Base-by-base conservation (phyloP, 2,329 filamentous ascomycete species). In the Purpureocillium takamizusanense region DNA sequence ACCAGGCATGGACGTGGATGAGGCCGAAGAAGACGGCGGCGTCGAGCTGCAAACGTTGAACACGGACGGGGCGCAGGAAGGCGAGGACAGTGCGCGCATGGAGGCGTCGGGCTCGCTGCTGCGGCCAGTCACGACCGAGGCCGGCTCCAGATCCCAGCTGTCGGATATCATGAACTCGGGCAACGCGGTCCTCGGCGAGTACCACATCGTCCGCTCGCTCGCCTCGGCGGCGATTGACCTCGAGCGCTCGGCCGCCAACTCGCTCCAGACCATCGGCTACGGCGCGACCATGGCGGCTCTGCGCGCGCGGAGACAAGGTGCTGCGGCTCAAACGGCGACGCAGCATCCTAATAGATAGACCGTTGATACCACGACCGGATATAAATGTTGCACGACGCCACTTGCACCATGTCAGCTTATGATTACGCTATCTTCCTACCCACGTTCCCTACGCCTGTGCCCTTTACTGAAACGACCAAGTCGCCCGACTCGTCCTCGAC, bases 381-480 rank as follows among this genome's bases (percentile, higher is more conserved):
- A 7, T 32, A 25, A n/a, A n/a, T n/a, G n/a, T n/a, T n/a, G n/a
- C n/a, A n/a, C n/a, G n/a, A n/a, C n/a, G n/a, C n/a, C n/a, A n/a
- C n/a, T n/a, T n/a, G n/a, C n/a, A n/a, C n/a, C n/a, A n/a, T n/a
- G n/a, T n/a, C n/a, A n/a, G n/a, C n/a, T n/a, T n/a, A n/a, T n/a
- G n/a, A 53, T 61, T 61, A 78, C 51, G 73, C 74, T 53, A 95
- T 83, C 66, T 97, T 97, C 54, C 89, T 78, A 38, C 90, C 90
- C 35, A 97, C 85, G 57, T 97, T 98, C 23, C 92, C 92, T 42
- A 98, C 86, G 32, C 92, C 92, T 51, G 79, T 81, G 25, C 92
- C 92, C 54, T 97, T 94, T 32, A 98, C 83, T 49, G 87, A 94
- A 50, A 98, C 72, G 43, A 95, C 74, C 37, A 97, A 74, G 57